Evolutionary conservation across 1,284 basidiomycete genomes (phyloP).

Genomic region (Sanghuangporus sanghuang): DNA sequence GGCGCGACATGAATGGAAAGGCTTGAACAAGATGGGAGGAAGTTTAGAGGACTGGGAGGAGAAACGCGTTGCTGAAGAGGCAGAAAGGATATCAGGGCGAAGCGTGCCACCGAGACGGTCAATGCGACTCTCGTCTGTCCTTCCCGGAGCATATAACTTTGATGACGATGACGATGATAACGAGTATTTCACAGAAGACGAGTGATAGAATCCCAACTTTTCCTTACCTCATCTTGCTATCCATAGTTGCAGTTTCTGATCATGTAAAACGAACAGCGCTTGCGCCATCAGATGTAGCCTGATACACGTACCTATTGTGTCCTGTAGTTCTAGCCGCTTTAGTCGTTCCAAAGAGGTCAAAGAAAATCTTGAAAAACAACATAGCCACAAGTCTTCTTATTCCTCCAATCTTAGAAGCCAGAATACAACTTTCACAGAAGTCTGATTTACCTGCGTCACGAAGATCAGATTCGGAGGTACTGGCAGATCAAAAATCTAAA

Average conservation of each 20-base stretch:
- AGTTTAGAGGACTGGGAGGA: conserved; percentile 74
- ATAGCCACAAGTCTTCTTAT: neutral
- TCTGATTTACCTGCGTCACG: neutral
- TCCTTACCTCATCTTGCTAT: neutral
- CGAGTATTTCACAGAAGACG: neutral
- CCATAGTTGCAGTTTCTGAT: neutral
- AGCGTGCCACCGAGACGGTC: neutral
- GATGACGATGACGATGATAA: conserved; percentile 6
- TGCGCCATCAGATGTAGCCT: neutral
- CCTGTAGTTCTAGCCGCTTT: neutral
- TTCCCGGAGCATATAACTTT: conserved; percentile 2
- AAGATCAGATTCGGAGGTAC: neutral
- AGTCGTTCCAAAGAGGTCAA: neutral
- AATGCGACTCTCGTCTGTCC: neutral
- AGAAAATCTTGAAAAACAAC: neutral
- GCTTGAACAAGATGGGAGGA: conserved; percentile 65
- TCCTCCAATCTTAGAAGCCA: neutral
- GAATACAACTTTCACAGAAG: neutral
- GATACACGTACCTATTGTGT: neutral
- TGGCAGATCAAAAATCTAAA: neutral
- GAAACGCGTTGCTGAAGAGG: conserved; percentile 36
- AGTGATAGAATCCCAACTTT: neutral
- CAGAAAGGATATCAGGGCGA: neutral
- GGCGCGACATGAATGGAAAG: conserved; percentile 93
- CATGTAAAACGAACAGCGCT: neutral